phyloP scores from a whole-genome alignment of 202 grass and related monocot species.

The Panicum virgatum region DNA sequence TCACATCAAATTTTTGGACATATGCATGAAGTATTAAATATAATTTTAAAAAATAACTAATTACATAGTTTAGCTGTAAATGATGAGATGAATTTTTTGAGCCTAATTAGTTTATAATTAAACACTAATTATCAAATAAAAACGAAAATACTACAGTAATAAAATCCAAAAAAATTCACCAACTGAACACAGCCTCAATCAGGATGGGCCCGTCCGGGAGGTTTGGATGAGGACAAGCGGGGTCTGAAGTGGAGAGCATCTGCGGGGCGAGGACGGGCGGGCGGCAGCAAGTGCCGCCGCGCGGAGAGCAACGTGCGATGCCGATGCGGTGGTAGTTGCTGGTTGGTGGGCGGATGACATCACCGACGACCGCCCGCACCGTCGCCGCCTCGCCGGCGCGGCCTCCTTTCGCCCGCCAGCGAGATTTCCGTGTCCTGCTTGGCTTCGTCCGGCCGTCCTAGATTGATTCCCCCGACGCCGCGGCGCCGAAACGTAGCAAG shows the following conservation, averaged over 20 bases:
- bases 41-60: no score
- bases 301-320: conserved; percentile 12
- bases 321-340: conserved; percentile 41
- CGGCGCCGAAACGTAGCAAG: background rate
- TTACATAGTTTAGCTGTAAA: no score
- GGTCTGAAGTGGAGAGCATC: background rate
- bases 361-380: conserved; percentile 35
- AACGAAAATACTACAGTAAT: no score
- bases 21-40: no score
- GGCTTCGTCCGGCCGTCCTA: background rate
- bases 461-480: background rate
- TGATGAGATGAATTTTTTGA: no score
- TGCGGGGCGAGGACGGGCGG: background rate
- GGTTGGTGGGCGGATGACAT: conserved; percentile 47
- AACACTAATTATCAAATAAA: no score
- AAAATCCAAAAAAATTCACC: no score
- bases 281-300: background rate
- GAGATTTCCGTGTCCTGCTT: conserved; percentile 20
- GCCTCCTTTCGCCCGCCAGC: background rate
- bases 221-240: conserved; percentile 11
- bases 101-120: no score
- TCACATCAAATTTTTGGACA: no score
- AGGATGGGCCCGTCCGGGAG: background rate
- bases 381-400: background rate
- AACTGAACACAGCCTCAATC: no score